Evolutionary conservation across 169 alveolate species (phyloP), one percentile per base, ranked within the genome.

Genomic region (Plasmodium malariae): DNA sequence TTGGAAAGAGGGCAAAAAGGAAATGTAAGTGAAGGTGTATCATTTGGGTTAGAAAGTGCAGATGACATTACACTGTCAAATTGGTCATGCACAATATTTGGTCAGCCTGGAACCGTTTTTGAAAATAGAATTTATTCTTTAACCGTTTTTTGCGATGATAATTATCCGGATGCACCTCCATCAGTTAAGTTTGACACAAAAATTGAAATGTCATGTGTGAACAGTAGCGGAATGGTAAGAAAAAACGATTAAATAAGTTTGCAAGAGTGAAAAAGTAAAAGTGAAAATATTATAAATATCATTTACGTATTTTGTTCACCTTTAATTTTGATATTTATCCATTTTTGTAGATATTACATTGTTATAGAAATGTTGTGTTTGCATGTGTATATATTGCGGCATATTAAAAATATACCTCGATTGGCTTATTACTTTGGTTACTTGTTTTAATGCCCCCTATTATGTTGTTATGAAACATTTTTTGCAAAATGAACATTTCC

Each of bases 1-100:
- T 92, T 98, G 71, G 99, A 98, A 90, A 96, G 97, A 57, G 99
- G 99, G 40, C 99, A 98, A 93, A 98, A 98, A 93, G 99, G 99
- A 24, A 95, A 96, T 62, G 97, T 97, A 30, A 97, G 98, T 59
- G 99, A 97, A 76, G 98, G 99, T 45, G 99, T 97, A 7, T 96
- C 99, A 24, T 98, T 97, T 78, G 99, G 99, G 12, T 88, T 98
- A 40, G 98, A 96, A 73, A 89, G 93, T 69, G 97, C 97, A 21
- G 99, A 98, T 91, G 99, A 98, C 88, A 98, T 97, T 72, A 94
- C 98, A 2, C 95, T 98, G 30, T 96, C 98, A 45, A 95, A 94
- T 57, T 98, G 99, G 99, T 96, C 98, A 54, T 97, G 99, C 40
- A 97, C 99, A 11, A 98, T 98, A 28, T 93, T 97, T 71, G 99